phyloP scores from a whole-genome alignment of 2,329 filamentous ascomycete genomes.

The Corinectria fuckeliana region DNA sequence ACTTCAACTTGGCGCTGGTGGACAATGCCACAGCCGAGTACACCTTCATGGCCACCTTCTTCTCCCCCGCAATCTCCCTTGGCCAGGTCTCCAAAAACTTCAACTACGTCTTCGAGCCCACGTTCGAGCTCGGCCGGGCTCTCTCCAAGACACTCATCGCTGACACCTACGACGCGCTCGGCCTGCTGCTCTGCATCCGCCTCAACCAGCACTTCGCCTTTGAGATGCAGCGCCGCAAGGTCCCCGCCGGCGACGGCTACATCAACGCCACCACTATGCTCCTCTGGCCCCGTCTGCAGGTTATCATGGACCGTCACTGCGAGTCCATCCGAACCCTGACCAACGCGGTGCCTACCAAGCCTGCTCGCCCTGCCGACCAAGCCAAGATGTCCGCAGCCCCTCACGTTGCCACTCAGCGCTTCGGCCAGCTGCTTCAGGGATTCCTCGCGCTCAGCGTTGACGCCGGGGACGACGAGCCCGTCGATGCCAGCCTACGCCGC shows the following conservation, averaged over 20 bases:
- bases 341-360: constrained; percentile 57
- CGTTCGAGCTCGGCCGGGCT: constrained; percentile 80
- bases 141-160: constrained; percentile 79
- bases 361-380: constrained; percentile 57
- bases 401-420: constrained; percentile 92
- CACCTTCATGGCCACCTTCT: constrained; percentile 90
- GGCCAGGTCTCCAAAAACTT: constrained; percentile 83
- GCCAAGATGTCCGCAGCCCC: constrained; percentile 78
- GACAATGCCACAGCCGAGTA: constrained; percentile 97
- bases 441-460: constrained; percentile 85
- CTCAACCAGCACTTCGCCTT: constrained; percentile 95
- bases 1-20: constrained; percentile 91
- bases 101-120: constrained; percentile 85
- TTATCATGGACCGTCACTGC: constrained; percentile 91
- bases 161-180: constrained; percentile 82
- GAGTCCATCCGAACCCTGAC: constrained; percentile 77
- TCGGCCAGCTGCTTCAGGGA: constrained; percentile 88
- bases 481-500: constrained; percentile 79
- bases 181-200: constrained; percentile 87
- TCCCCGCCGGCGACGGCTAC: constrained; percentile 88
- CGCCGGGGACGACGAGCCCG: constrained; percentile 91
- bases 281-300: constrained; percentile 93
- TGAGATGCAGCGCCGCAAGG: constrained; percentile 87
- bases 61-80: constrained; percentile 77
- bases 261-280: constrained; percentile 96